A percentile compares a stretch with the other conserved stretches of the same genome.
These are phyloP conservation scores for Colletotrichum tabaci DNA, from an alignment of 2,329 filamentous ascomycete species.

Conservation along the genomic window DNA sequence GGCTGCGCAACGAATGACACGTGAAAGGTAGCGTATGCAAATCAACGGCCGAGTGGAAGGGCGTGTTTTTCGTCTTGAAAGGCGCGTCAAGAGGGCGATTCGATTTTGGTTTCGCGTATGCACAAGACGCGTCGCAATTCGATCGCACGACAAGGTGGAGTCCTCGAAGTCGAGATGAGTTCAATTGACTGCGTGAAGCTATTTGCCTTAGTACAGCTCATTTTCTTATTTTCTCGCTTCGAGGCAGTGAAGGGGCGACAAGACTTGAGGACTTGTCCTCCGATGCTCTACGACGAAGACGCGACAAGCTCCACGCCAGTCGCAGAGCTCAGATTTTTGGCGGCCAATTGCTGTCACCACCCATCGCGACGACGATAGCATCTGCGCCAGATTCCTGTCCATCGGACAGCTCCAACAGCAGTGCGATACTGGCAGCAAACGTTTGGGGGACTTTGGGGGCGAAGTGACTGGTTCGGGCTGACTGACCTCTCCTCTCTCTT, in stretches of 20 bases:
- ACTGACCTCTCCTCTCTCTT: conserved; percentile 39
- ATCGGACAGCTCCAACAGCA: conserved; percentile 17
- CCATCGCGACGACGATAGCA: conserved; percentile 5
- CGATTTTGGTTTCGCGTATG: conserved; percentile 27
- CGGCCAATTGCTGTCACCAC: conserved; percentile 1
- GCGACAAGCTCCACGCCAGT: conserved; percentile 21
- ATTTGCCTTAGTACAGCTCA: conserved; percentile 30
- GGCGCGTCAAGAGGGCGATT: conserved; percentile 1
- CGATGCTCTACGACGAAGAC: not conserved
- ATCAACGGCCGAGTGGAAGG: not conserved
- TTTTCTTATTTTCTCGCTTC: not conserved
- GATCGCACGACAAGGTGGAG: conserved; percentile 26
- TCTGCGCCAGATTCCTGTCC: conserved; percentile 5
- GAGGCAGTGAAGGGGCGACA: not conserved
- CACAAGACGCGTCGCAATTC: conserved; percentile 33
- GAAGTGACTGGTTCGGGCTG: conserved; percentile 24
- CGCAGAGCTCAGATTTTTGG: not conserved
- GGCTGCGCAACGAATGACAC: not conserved
- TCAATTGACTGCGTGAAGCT: conserved; percentile 32
- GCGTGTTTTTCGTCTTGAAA: not conserved
- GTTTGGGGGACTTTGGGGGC: conserved; percentile 12
- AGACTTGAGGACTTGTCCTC: not conserved
- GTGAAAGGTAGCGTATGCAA: not conserved
- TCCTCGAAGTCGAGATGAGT: conserved; percentile 20
- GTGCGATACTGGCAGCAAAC: conserved; percentile 4